Evolutionary conservation across 2,329 filamentous ascomycete species (phyloP).

Genomic region (Dothideomycetidae sp.): DNA sequence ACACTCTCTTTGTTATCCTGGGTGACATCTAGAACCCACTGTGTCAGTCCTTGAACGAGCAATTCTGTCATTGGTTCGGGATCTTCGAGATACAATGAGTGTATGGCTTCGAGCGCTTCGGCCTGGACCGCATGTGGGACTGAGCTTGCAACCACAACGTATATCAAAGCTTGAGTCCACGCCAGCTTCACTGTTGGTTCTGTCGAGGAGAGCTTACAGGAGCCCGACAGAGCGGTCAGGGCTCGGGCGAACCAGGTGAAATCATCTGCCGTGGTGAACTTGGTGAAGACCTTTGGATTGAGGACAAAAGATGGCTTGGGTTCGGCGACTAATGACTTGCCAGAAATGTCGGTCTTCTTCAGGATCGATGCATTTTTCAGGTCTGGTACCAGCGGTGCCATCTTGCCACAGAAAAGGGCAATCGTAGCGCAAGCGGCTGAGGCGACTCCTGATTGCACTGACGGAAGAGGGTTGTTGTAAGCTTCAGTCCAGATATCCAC

Average conservation of each 20-base stretch:
- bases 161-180: slow-evolving; percentile 82
- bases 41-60: slow-evolving; percentile 63
- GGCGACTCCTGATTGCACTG: slow-evolving; percentile 71
- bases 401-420: slow-evolving; percentile 44
- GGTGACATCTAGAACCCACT: slow-evolving; percentile 56
- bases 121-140: slow-evolving; percentile 50
- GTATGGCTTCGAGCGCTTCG: slow-evolving; percentile 47
- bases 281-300: slow-evolving; percentile 72
- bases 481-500: slow-evolving; percentile 65
- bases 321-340: slow-evolving; percentile 53
- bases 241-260: slow-evolving; percentile 62
- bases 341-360: slow-evolving; percentile 48
- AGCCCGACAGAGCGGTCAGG: slow-evolving; percentile 34
- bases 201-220: slow-evolving; percentile 13
- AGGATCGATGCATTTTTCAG: slow-evolving; percentile 42
- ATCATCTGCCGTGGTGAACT: slow-evolving; percentile 61
- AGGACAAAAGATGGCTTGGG: slow-evolving; percentile 80
- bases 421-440: slow-evolving; percentile 63
- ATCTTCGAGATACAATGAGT: slow-evolving; percentile 47
- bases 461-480: slow-evolving; percentile 58
- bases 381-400: slow-evolving; percentile 36
- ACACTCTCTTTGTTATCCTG: slow-evolving; percentile 64
- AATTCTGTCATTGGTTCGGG: slow-evolving; percentile 46
- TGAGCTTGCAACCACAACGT: slow-evolving; percentile 50
- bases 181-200: slow-evolving; percentile 32